Evolutionary conservation across 768 basidiomycete species (phyloP), one percentile per base, ranked within the genome.

Genomic region (Suillus paluster): DNA sequence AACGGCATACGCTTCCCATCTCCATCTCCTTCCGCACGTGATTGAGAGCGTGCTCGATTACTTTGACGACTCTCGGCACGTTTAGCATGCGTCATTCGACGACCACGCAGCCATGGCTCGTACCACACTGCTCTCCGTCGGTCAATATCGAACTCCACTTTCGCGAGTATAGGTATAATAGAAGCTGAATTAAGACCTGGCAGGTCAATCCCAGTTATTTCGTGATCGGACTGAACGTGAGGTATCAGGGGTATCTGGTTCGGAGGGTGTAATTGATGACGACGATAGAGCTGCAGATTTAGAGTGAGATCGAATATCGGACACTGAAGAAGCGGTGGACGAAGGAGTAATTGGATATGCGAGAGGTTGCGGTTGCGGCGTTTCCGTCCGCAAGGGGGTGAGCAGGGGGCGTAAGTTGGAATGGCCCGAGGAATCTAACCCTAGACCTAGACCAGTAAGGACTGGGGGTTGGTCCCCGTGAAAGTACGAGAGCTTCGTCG

Each of bases 101-200:
- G 78, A 68, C 87, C 91, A 60, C 86, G 81, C 30, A 87, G 63
- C 92, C 93, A 97, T 9, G 88, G 87, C n/a, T 88, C 88, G 65
- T 89, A 95, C 95, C 95, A 97, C 4, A 78, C 78, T 2, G 94
- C 95, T 65, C 82, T 88, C 57, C 84, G 79, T 42, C 81, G 80
- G 74, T 97, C 96, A 67, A 99, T 89, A 72, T 97, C 94, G 68
- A 99, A 97, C 73, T 98, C 95, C 14, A 99, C 87, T 74, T 96
- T 96, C 54, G 95, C 96, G 33, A 99, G 83, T 60, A 97, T 88
- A 5, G 91, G 92, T 58, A 94, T 86, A 25, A 92, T 76, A 27
- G 88, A 84, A 52, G 84, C 74, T 7, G 87, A 86, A 60, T 75
- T 73, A 44, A 92, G 80, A 8, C 90, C 91, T 5, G 90, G 88